Evolutionary conservation across 2,329 filamentous ascomycete genomes (phyloP), one percentile per base, ranked within the genome.

Genomic region (Diaporthe sp.): DNA sequence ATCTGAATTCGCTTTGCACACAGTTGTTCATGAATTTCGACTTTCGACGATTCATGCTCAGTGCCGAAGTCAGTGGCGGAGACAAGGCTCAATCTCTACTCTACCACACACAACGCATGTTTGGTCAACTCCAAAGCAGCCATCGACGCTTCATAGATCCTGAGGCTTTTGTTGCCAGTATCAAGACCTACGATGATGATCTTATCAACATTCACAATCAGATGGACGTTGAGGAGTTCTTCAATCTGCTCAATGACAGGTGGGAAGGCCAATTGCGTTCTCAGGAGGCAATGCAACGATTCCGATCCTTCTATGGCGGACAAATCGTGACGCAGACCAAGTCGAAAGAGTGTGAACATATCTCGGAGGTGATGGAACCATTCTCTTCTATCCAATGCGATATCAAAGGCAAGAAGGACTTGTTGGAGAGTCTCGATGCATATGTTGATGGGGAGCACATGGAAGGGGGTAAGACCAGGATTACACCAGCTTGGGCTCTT

Each of bases 151-250:
- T 88, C 75, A 89, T 96, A 28, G 94, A 97, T 77, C 94, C 97
- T 0, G 87, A 89, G 69, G 88, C 88, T 2, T 92, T 97, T 77
- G 94, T 97, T 19, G 88, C 88, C 46, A 93, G 92, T 55, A 95
- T 98, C 80, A 93, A 92, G 79, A 96, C 94, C 0, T 96, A 96
- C 75, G 95, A 98, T 49, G 94, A 95, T 75, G 89, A 92, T 2
- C 88, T 91, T 22, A 97, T 99, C 77, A 95, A 98, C 82, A 93
- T 97, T 37, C 92, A 93, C 74, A 92, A 94, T 75, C 97, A 99
- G 83, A 98, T 99, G 95, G 97, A 99, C 82, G 97, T 98, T 7
- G 97, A 98, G 79, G 96, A 98, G 82, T 99, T 98, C 82, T 98
- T 97, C 86, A 98, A 97, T 80, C 89, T 98, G 6, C 89, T 99